These are phyloP conservation scores for Annulohypoxylon bovei DNA, from an alignment of 495 filamentous ascomycete genomes.

Conservation along the genomic window DNA sequence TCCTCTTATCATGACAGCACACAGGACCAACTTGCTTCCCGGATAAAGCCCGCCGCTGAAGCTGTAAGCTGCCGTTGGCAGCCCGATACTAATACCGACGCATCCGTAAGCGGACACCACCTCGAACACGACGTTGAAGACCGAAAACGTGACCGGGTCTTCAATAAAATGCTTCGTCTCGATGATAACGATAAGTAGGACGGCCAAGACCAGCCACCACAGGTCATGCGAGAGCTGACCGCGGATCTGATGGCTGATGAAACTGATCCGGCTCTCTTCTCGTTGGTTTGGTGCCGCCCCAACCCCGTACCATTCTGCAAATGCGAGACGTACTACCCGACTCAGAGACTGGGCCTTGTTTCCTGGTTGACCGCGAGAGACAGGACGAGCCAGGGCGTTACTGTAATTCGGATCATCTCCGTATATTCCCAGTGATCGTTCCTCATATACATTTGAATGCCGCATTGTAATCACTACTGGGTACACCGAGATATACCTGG, in stretches of 20 bases:
- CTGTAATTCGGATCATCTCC: slow-evolving; percentile 52
- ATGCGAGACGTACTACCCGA: slow-evolving; percentile 41
- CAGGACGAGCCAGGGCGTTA: slow-evolving; percentile 24
- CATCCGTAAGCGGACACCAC: slow-evolving; percentile 86
- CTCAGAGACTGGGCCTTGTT: slow-evolving; percentile 41
- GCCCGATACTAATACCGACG: slow-evolving; percentile 81
- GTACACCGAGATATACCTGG: slow-evolving; percentile 75
- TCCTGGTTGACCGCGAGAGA: slow-evolving; percentile 34
- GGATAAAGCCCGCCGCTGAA: slow-evolving; percentile 78
- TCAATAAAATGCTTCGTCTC: slow-evolving; percentile 72
- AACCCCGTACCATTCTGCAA: slow-evolving; percentile 53
- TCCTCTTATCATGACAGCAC: slow-evolving; percentile 80
- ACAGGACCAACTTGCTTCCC: slow-evolving; percentile 79
- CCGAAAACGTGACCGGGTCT: slow-evolving; percentile 75
- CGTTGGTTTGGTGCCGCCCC: slow-evolving; percentile 41
- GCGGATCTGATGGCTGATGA: slow-evolving; percentile 74
- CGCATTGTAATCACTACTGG: slow-evolving; percentile 80
- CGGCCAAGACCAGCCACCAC: slow-evolving; percentile 83
- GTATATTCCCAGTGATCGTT: slow-evolving; percentile 76
- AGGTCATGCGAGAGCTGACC: slow-evolving; percentile 86
- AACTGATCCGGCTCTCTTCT: slow-evolving; percentile 52
- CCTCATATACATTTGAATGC: slow-evolving; percentile 72
- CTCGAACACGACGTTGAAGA: slow-evolving; percentile 90
- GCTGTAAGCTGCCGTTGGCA: slow-evolving; percentile 72
- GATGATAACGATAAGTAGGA: slow-evolving; percentile 77